Evolutionary conservation across 140 eudicot genomes (phyloP).

Genomic region (Senecio squalidus): DNA sequence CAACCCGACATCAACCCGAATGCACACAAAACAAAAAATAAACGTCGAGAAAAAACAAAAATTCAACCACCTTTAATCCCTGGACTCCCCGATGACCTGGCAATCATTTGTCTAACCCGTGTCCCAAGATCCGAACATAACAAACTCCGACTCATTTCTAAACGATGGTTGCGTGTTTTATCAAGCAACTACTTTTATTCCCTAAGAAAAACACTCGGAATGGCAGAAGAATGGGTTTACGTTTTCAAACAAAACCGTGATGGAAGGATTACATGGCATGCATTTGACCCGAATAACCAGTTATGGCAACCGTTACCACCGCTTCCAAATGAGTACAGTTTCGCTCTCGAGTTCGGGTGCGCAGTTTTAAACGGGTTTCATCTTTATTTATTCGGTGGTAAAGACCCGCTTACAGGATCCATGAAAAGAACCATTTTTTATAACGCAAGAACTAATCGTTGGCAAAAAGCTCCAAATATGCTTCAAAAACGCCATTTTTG

Average conservation of each 20-base stretch:
- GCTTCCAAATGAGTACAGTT: slow-evolving; percentile 65
- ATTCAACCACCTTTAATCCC: slow-evolving; percentile 84
- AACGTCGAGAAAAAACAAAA: slow-evolving; percentile 66
- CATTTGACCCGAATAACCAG: slow-evolving; percentile 86
- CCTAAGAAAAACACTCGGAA: slow-evolving; percentile 62
- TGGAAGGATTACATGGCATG: slow-evolving; percentile 90
- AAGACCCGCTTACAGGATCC: slow-evolving; percentile 79
- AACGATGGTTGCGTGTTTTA: slow-evolving; percentile 62
- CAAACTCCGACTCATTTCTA: slow-evolving; percentile 83
- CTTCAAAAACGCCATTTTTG: slow-evolving; percentile 68
- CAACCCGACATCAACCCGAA: slow-evolving; percentile 93
- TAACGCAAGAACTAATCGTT: slow-evolving; percentile 81
- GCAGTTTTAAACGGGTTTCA: slow-evolving; percentile 91
- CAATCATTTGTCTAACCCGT: slow-evolving; percentile 77
- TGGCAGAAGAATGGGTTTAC: slow-evolving; percentile 94
- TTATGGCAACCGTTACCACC: slow-evolving; percentile 96
- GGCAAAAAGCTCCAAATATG: slow-evolving; percentile 92
- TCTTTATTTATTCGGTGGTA: slow-evolving; percentile 92
- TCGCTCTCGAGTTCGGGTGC: slow-evolving; percentile 65
- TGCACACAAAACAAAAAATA: slow-evolving; percentile 68
- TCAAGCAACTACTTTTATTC: slow-evolving; percentile 73
- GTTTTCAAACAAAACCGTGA: slow-evolving; percentile 85
- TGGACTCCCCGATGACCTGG: slow-evolving; percentile 91
- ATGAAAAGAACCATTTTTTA: slow-evolving; percentile 75
- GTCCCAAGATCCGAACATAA: slow-evolving; percentile 88